Evolutionary conservation across 2,329 filamentous ascomycete genomes (phyloP).

Genomic region (Zymoseptoria pseudotritici): DNA sequence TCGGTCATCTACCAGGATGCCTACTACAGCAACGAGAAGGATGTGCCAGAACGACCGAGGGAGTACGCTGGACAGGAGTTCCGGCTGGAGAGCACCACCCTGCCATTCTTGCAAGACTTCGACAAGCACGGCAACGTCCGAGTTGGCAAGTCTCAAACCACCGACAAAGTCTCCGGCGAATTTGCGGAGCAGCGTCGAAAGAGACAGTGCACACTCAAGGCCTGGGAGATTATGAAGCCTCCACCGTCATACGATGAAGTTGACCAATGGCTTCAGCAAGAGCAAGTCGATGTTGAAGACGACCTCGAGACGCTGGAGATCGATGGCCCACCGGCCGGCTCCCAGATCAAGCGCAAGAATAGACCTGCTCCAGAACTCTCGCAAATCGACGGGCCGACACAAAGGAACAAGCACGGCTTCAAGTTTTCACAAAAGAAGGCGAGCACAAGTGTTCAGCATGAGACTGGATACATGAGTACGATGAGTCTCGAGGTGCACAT

Average conservation of each 20-base stretch:
- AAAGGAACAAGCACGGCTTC: conserved; percentile 72
- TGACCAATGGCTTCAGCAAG: conserved; percentile 54
- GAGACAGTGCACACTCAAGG: conserved; percentile 52
- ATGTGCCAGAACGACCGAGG: conserved; percentile 67
- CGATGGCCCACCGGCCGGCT: conserved; percentile 23
- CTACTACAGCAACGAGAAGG: conserved; percentile 74
- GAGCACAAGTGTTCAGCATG: conserved; percentile 70
- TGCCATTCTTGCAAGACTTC: conserved; percentile 76
- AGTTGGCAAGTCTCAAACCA: conserved; percentile 48
- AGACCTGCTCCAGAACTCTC: conserved; percentile 47
- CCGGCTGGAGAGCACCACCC: conserved; percentile 62
- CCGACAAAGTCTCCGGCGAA: conserved; percentile 48
- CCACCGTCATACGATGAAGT: conserved; percentile 70
- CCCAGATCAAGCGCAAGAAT: conserved; percentile 30
- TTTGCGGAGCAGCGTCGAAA: conserved; percentile 46
- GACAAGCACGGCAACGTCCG: conserved; percentile 41
- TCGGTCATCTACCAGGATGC: conserved; percentile 75
- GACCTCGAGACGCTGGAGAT: conserved; percentile 19
- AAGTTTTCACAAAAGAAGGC: conserved; percentile 74
- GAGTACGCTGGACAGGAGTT: conserved; percentile 89
- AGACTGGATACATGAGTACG: conserved; percentile 89
- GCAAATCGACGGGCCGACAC: conserved; percentile 84
- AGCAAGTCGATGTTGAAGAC: conserved; percentile 11
- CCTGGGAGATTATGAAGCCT: conserved; percentile 67
- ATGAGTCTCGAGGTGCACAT: conserved; percentile 93